Conservation (phyloP, 2,329 filamentous ascomycete species). For the Colletotrichum noveboracense region DNA sequence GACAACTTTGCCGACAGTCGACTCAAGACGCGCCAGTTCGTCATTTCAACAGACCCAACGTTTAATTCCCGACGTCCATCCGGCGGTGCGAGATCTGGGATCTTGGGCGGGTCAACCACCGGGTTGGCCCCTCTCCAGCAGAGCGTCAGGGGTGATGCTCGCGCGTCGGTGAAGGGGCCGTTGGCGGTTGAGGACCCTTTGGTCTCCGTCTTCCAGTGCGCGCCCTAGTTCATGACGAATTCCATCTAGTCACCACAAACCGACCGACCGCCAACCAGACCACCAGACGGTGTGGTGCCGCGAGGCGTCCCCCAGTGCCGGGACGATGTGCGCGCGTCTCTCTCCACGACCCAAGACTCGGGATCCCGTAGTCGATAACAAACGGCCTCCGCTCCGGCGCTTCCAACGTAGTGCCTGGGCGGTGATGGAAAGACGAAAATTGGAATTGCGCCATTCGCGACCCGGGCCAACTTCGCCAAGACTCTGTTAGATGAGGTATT, state of each 20-base stretch:
- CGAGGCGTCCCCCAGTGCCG: background rate
- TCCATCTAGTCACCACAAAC: slow-evolving; percentile 3
- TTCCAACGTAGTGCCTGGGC: background rate
- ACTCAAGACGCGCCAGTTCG: background rate
- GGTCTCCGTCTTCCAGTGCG: background rate
- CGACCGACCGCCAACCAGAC: background rate
- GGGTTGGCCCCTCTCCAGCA: background rate
- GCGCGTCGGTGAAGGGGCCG: background rate
- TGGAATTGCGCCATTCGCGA: background rate
- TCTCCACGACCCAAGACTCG: background rate
- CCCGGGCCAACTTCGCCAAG: slow-evolving; percentile 10
- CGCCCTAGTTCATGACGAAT: background rate
- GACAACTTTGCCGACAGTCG: background rate
- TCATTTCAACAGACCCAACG: background rate
- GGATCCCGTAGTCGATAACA: background rate
- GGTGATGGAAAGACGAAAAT: background rate
- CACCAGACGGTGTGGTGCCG: background rate
- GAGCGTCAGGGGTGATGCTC: background rate
- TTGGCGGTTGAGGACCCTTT: background rate
- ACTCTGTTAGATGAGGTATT: slow-evolving; percentile 8
- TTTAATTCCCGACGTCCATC: background rate
- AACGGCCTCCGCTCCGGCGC: slow-evolving; percentile 2
- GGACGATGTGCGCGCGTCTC: background rate
- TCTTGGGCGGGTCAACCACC: background rate
- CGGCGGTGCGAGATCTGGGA: background rate